These are phyloP conservation scores for Picochlorum sp. DNA, from an alignment of 139 green algal genomes.

Conservation along the genomic window DNA sequence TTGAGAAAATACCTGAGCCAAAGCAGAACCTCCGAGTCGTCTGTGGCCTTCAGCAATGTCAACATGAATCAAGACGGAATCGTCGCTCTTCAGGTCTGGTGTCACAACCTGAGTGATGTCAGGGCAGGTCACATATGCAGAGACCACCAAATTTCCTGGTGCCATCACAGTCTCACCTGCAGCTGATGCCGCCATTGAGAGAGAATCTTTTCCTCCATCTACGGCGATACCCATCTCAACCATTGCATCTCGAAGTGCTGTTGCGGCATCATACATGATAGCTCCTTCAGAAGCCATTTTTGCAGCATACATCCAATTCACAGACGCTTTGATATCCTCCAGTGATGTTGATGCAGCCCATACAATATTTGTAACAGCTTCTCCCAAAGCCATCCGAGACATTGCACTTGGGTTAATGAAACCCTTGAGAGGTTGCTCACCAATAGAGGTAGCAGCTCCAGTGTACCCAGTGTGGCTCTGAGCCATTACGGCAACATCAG, in stretches of 20 bases:
- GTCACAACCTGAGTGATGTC: slow-evolving; percentile 87
- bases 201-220: slow-evolving; percentile 96
- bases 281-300: slow-evolving; percentile 93
- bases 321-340: slow-evolving; percentile 82
- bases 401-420: slow-evolving; percentile 87
- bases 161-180: slow-evolving; percentile 86
- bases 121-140: slow-evolving; percentile 86
- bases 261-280: slow-evolving; percentile 90
- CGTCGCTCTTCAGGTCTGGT: slow-evolving; percentile 66
- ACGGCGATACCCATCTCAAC: slow-evolving; percentile 80
- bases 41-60: slow-evolving; percentile 62
- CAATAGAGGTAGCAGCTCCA: slow-evolving; percentile 86
- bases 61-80: slow-evolving; percentile 75
- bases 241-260: slow-evolving; percentile 58
- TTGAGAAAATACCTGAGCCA: slow-evolving; percentile 76
- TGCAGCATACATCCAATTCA: slow-evolving; percentile 99
- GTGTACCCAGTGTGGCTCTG: slow-evolving; percentile 65
- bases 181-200: slow-evolving; percentile 91
- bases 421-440: slow-evolving; percentile 93
- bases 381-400: slow-evolving; percentile 85
- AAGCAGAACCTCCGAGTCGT: slow-evolving; percentile 79
- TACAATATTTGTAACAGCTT: slow-evolving; percentile 94
- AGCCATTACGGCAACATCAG: slow-evolving; percentile 87
- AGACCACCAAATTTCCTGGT: slow-evolving; percentile 93
- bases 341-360: slow-evolving; percentile 69